Evolutionary conservation across 2,329 filamentous ascomycete genomes (phyloP).

Genomic region (Macrophomina pseudophaseolina): DNA sequence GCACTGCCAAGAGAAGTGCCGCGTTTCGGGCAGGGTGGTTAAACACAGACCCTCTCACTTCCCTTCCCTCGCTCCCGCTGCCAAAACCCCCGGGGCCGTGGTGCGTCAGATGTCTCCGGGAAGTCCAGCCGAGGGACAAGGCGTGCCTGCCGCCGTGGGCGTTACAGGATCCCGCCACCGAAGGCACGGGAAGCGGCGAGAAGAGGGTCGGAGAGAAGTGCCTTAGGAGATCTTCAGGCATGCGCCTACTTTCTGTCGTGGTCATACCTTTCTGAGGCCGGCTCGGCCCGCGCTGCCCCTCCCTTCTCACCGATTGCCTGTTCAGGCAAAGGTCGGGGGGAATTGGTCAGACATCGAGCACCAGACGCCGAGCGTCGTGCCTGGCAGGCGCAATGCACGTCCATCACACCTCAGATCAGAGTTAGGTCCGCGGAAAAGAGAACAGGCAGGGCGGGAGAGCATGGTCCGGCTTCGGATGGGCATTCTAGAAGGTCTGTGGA

Average conservation of each 20-base stretch:
- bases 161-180: background rate
- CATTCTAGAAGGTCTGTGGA: conserved; percentile 9
- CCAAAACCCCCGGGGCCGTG: background rate
- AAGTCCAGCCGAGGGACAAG: conserved; percentile 16
- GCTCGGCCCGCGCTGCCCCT: conserved; percentile 12
- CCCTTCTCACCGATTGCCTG: background rate
- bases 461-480: background rate
- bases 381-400: background rate
- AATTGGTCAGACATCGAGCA: background rate
- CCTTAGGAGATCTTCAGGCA: conserved; percentile 9
- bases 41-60: conserved; percentile 4
- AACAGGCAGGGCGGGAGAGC: background rate
- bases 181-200: background rate
- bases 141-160: background rate
- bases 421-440: conserved; percentile 3
- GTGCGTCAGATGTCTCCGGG: background rate
- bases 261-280: conserved; percentile 2
- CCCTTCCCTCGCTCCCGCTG: background rate
- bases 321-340: conserved; percentile 7
- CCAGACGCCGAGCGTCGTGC: background rate
- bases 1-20: conserved; percentile 13
- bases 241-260: background rate
- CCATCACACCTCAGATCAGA: background rate
- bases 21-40: conserved; percentile 12
- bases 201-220: background rate